phyloP scores from a whole-genome alignment of 768 basidiomycete species.

The Daedaleopsis sinensis region DNA sequence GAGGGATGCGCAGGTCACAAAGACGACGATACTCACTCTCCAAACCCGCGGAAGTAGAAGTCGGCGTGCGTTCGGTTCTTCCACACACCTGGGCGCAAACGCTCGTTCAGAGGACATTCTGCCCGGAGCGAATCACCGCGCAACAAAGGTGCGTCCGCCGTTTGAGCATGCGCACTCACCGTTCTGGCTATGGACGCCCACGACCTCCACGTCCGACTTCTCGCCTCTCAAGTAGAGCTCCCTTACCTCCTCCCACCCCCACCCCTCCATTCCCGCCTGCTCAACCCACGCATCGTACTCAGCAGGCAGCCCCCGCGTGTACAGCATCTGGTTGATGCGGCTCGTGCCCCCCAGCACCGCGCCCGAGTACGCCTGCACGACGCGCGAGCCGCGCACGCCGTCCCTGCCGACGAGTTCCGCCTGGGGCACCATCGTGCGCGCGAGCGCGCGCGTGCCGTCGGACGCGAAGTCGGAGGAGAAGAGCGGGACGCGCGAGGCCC shows the following conservation, averaged over 20 bases:
- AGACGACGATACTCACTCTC: constrained; percentile 6
- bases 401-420: constrained; percentile 1
- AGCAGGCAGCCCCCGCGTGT: constrained; percentile 32
- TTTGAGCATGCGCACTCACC: background rate
- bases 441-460: constrained; percentile 25
- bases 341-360: constrained; percentile 49
- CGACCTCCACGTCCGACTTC: constrained; percentile 13
- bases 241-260: constrained; percentile 38
- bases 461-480: constrained; percentile 34
- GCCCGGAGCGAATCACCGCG: too few relatives aligned
- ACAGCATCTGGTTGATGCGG: constrained; percentile 47
- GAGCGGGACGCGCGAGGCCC: constrained; percentile 34
- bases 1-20: background rate
- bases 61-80: constrained; percentile 14
- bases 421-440: constrained; percentile 15
- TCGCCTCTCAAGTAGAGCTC: constrained; percentile 40
- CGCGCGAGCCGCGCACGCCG: constrained; percentile 1
- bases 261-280: constrained; percentile 34
- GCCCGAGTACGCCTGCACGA: constrained; percentile 30
- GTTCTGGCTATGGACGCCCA: constrained; percentile 11
- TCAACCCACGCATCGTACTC: constrained; percentile 36
- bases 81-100: constrained; percentile 13
- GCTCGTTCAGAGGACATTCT: too few relatives aligned
- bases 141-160: too few relatives aligned
- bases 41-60: constrained; percentile 16